These are phyloP conservation scores for Calocybe gangraenosa DNA, from an alignment of 768 basidiomycete genomes.

Conservation along the genomic window DNA sequence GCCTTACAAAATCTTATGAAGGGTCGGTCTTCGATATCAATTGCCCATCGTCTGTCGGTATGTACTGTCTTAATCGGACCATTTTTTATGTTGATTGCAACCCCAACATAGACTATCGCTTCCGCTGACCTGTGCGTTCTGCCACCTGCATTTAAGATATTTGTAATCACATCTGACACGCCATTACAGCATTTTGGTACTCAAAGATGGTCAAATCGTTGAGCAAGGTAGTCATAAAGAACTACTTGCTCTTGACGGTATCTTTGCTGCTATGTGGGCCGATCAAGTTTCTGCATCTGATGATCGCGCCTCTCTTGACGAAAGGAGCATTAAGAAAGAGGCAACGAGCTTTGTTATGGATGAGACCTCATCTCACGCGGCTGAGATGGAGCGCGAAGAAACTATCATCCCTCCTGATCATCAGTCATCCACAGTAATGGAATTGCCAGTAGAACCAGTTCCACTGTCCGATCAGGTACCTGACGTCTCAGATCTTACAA, in stretches of 20 bases:
- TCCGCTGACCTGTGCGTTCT: conserved; percentile 53
- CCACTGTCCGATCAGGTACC: too few species aligned
- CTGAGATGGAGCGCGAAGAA: not conserved
- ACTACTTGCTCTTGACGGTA: conserved; percentile 63
- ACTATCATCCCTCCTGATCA: conserved; percentile 8
- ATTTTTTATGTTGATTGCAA: conserved; percentile 13
- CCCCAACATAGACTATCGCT: conserved; percentile 47
- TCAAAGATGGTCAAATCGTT: conserved; percentile 85
- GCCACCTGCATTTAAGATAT: not conserved
- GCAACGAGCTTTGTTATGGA: conserved; percentile 44
- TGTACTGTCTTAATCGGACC: conserved; percentile 21
- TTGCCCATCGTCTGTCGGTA: conserved; percentile 77
- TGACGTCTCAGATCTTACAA: conserved; percentile 21
- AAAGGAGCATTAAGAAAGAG: conserved; percentile 31
- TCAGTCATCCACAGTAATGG: conserved; percentile 7
- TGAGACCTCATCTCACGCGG: conserved; percentile 17
- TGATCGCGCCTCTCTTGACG: conserved; percentile 30
- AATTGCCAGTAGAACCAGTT: too few species aligned
- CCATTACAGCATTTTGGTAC: conserved; percentile 72
- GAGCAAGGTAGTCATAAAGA: conserved; percentile 82
- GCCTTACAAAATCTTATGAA: conserved; percentile 77
- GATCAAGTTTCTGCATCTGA: conserved; percentile 72
- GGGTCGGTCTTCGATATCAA: conserved; percentile 71
- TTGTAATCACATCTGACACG: conserved; percentile 7
- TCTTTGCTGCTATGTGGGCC: conserved; percentile 87